Percentiles rank a stretch among this genome's conserved stretches.
phyloP scores from a whole-genome alignment of 116 monocot species.

The Posidonia oceanica region DNA sequence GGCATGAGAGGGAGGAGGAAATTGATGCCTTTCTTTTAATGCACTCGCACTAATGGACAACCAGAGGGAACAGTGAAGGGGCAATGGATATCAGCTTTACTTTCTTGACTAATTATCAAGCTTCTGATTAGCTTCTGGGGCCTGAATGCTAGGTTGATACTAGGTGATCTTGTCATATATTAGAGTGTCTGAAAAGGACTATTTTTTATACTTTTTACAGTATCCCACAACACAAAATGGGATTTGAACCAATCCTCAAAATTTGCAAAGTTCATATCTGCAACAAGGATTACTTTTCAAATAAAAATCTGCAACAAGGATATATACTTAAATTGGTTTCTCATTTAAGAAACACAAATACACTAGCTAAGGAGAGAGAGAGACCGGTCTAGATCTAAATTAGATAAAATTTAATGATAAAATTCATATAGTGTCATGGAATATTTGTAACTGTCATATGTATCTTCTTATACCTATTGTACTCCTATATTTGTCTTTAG shows the following conservation, averaged over 20 bases:
- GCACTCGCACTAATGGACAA: not conserved
- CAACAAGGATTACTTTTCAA: too few species aligned
- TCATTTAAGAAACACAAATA: too few species aligned
- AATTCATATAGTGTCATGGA: too few species aligned
- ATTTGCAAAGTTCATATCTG: too few species aligned
- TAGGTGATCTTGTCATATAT: conserved; percentile 4
- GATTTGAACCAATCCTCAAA: not conserved
- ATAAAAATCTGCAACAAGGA: too few species aligned
- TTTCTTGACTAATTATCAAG: not conserved
- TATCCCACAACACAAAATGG: not conserved
- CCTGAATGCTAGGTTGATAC: conserved; percentile 8
- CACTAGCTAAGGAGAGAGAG: too few species aligned
- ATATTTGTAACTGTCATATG: too few species aligned
- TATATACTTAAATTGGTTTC: too few species aligned
- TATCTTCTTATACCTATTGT: too few species aligned
- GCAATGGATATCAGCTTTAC: conserved; percentile 2
- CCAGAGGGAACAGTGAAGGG: conserved; percentile 3
- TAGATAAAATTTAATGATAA: too few species aligned
- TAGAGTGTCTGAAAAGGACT: not conserved
- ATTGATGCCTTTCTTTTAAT: not conserved
- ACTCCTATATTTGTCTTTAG: too few species aligned
- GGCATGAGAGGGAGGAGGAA: not conserved
- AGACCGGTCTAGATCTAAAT: too few species aligned
- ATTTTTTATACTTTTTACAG: not conserved
- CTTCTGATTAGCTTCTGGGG: conserved; percentile 5